Evolutionary conservation across 805 yeast genomes (phyloP).

Genomic region (Pichia nanzhaoensis): DNA sequence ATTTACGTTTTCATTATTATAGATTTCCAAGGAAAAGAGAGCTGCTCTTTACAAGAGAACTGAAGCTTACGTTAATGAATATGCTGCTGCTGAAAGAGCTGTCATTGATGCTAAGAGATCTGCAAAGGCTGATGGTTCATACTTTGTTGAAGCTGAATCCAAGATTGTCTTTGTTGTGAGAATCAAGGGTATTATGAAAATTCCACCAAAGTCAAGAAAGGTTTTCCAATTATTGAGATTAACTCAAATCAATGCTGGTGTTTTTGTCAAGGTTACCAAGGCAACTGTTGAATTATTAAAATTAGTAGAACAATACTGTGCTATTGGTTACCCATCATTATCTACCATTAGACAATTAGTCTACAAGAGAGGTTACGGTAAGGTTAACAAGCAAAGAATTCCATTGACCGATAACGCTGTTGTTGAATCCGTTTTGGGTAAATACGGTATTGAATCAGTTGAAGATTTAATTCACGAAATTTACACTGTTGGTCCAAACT

Average conservation of each 20-base stretch:
- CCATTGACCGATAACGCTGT: slow-evolving; percentile 81
- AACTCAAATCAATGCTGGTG: slow-evolving; percentile 92
- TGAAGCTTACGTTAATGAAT: slow-evolving; percentile 94
- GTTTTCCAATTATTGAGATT: slow-evolving; percentile 90
- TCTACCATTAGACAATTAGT: slow-evolving; percentile 86
- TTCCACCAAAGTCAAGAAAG: slow-evolving; percentile 99
- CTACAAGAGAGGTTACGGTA: slow-evolving; percentile 98
- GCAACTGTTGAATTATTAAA: slow-evolving; percentile 89
- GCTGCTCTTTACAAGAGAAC: slow-evolving; percentile 71
- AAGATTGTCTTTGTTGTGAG: slow-evolving; percentile 93
- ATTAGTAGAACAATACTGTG: slow-evolving; percentile 93
- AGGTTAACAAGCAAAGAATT: slow-evolving; percentile 93
- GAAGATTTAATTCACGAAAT: slow-evolving; percentile 96
- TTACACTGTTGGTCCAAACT: slow-evolving; percentile 95
- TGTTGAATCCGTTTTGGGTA: slow-evolving; percentile 82
- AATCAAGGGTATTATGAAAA: slow-evolving; percentile 99
- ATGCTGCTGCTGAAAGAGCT: slow-evolving; percentile 87
- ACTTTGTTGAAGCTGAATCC: slow-evolving; percentile 92
- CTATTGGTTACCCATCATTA: slow-evolving; percentile 95
- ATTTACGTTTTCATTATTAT: slow-evolving; percentile 8
- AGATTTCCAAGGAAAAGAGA: slow-evolving; percentile 43
- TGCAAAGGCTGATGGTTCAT: slow-evolving; percentile 89
- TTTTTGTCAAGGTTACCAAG: slow-evolving; percentile 90
- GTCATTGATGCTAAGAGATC: slow-evolving; percentile 82
- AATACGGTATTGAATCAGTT: slow-evolving; percentile 85